Base-by-base conservation (phyloP, 1,139 yeast genomes). In the Kurtzmaniella quercitrusa region DNA sequence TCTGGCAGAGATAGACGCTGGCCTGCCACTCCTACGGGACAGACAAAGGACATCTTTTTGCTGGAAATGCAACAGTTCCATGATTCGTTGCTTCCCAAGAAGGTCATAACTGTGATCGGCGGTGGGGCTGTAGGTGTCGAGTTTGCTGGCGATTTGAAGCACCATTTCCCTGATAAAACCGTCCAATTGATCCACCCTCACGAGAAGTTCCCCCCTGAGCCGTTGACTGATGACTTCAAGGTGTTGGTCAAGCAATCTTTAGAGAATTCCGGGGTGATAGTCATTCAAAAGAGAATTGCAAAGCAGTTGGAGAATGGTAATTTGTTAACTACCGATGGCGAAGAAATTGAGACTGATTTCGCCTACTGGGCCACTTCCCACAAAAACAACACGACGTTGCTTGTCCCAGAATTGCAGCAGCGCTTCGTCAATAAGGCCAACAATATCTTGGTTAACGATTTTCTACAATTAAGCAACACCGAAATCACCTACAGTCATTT, bases 61-160 rank as follows among this genome's bases (percentile, higher is more conserved):
- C 50, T 54, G 15, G 76, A 71, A 48, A 69, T 71, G 75, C 46
- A 44, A 4, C 52, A 57, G 16, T 71, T 66, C 31, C 51, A 53
- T 21, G 48, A 50, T 2, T 57, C 60, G 12, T 53, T 66, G 16
- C 54, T 47, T 6, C 38, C 47, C 2, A 56, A 62, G 36, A 50
- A 61, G 5, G 59, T 51, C 7, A 56, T 73, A 3, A 55, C 68
- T 2, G 60, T 75, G 1, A 62, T 74, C 40, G 80, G 79, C 0
- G 80, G 74, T 2, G 79, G 79, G 0, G 80, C 79, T 1, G 73
- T 73, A 3, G 81, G 81, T 0, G 62, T 75, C 24, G 81, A 76
- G 49, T 54, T 70, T 34, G 76, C 79, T 0, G 78, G 78, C 2
- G 79, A 71, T 46, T 58, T 73, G 39, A 71, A 71, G 48, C 58